Conservation (phyloP, 192 early-diverging fungal species). For the Backusella liffmaniae region DNA sequence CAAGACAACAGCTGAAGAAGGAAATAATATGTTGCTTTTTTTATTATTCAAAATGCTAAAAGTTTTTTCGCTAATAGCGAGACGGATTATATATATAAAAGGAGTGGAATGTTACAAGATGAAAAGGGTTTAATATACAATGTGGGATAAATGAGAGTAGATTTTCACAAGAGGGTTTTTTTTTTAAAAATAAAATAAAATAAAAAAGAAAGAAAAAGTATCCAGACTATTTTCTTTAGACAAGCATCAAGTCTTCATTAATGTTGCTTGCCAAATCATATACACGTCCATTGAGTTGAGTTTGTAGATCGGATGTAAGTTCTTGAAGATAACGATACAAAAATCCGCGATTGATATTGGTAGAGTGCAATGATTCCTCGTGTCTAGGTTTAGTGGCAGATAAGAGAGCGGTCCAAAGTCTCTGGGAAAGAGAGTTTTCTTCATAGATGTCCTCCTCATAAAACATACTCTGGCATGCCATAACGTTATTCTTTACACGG, state of each 20-base stretch:
- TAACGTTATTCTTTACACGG: neutral
- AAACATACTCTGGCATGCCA: neutral
- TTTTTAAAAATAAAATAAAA: too few species aligned
- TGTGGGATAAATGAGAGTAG: neutral
- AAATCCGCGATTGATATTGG: neutral
- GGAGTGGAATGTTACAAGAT: conserved; percentile 5
- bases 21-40: neutral
- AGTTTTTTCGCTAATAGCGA: neutral
- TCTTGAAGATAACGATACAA: neutral
- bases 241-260: neutral
- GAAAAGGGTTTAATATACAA: neutral
- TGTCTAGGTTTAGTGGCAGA: neutral
- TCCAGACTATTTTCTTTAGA: neutral
- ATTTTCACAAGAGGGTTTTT: neutral
- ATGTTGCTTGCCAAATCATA: neutral
- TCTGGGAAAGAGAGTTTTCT: neutral
- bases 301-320: conserved; percentile 3
- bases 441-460: neutral
- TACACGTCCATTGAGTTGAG: neutral
- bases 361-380: neutral
- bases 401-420: neutral
- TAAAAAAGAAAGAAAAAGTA: neutral
- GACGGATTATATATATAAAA: neutral
- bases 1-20: neutral
- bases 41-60: neutral